Evolutionary conservation across 2,329 filamentous ascomycete species (phyloP).

Genomic region (Apiospora rasikravindrae): DNA sequence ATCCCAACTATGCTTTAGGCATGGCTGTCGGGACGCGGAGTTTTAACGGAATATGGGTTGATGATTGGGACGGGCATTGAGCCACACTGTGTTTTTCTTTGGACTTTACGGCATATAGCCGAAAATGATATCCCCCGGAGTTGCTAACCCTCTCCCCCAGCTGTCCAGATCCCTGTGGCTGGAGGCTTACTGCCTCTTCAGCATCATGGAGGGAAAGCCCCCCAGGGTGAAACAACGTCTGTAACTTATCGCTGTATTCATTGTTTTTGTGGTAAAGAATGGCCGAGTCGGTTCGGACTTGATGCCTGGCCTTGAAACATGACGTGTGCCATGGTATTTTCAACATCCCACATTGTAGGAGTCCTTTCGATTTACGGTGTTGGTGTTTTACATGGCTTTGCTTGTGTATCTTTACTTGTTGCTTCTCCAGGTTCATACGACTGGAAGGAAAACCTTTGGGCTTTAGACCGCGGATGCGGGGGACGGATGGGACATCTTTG

Average conservation of each 20-base stretch:
- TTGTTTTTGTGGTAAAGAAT: not conserved
- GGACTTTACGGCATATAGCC: not conserved
- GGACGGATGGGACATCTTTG: not conserved
- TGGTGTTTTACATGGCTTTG: not conserved
- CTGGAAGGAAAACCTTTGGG: not conserved
- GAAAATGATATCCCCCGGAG: slow-evolving; percentile 7
- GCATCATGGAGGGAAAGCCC: slow-evolving; percentile 1
- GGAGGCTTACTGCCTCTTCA: not conserved
- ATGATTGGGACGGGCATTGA: slow-evolving; percentile 9
- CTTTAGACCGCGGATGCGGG: not conserved
- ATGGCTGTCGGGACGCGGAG: not conserved
- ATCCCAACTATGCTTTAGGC: not conserved
- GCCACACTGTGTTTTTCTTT: not conserved
- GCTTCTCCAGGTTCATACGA: not conserved
- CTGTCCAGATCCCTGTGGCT: slow-evolving; percentile 7
- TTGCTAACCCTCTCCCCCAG: not conserved
- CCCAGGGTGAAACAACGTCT: not conserved
- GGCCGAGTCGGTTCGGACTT: not conserved
- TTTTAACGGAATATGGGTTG: not conserved
- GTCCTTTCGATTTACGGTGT: slow-evolving; percentile 2
- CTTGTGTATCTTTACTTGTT: not conserved
- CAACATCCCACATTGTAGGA: not conserved
- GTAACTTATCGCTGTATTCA: not conserved
- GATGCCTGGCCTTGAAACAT: not conserved
- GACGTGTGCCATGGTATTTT: not conserved